Conservation (phyloP, 371 early-diverging fungal genomes). For the Mortierella sp. region DNA sequence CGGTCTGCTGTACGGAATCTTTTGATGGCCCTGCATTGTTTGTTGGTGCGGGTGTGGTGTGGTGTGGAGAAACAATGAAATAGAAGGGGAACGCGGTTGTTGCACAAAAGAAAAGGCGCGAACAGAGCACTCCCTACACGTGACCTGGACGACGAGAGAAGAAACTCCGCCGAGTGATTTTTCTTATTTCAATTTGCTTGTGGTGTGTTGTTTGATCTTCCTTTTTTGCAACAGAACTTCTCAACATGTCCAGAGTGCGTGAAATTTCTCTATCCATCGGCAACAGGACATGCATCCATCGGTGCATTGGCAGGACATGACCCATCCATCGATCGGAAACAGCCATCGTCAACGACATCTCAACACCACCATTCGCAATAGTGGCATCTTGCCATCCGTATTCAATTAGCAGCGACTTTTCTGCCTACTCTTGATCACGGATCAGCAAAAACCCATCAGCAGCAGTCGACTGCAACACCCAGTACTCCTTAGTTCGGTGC, state of each 20-base stretch:
- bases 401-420: no score
- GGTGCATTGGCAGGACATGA: slow-evolving; percentile 15
- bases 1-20: not conserved
- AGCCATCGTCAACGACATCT: not conserved
- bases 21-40: slow-evolving; percentile 24
- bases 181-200: not conserved
- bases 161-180: not conserved
- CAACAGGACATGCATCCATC: slow-evolving; percentile 12
- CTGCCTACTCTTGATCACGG: not conserved
- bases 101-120: not conserved
- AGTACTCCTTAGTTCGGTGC: not conserved
- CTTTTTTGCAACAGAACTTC: slow-evolving; percentile 49
- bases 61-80: not conserved
- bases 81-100: not conserved
- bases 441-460: not conserved
- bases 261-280: slow-evolving; percentile 28
- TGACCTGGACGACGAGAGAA: not conserved
- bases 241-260: slow-evolving; percentile 55
- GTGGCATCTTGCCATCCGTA: no score
- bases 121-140: not conserved
- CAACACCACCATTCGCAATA: not conserved
- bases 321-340: slow-evolving; percentile 22
- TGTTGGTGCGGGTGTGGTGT: not conserved
- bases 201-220: slow-evolving; percentile 16
- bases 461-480: not conserved